Evolutionary conservation across 176 grass and related monocot genomes (phyloP), one percentile per base, ranked within the genome.

Genomic region (Carex kokanica): DNA sequence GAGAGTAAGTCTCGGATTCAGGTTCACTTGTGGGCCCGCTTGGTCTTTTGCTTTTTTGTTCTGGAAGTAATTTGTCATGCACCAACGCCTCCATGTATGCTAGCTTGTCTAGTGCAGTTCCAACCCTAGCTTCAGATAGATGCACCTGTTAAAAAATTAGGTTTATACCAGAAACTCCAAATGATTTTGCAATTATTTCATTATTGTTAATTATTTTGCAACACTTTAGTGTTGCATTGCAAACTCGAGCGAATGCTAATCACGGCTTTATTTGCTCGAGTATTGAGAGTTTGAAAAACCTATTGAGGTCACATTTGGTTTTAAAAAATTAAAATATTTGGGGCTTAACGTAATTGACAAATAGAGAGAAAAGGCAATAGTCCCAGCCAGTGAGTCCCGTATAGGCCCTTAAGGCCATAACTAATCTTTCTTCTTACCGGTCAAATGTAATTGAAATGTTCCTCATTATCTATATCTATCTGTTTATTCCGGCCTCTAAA

Each of bases 1-100:
- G 91, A 82, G 84, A 84, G 59, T 91, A 81, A 10, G 82, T 78
- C 62, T 82, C 68, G 24, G 41, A 21, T 8, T 93, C 88, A 4
- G 79, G 12, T 67, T 82, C 80, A 51, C 13, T 81, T 47, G 74
- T 90, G 53, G 88, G 79, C 6, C 83, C 78, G 0, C 57, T 89
- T 56, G 93, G 84, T 20, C 69, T 78, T 55, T 84, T 92, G 29
- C 85, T 87, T 4, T 83, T 83, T 55, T 81, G 88, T 43, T 90
- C 89, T 1, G 78, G 84, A 64, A 93, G 74, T 23, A 91, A 16
- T 55, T 86, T 93, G 12, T 91, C 90, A 20, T 89, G 95, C 61
- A 98, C 92, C 29, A 99, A 80, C 12, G 86, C 69, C 86, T 99
- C 96, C 93, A 99, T 93, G 16, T 90, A 84, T 4, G 91, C 91